These are phyloP conservation scores for Jatropha podagrica DNA, from an alignment of 441 rosid genomes.

Conservation along the genomic window DNA sequence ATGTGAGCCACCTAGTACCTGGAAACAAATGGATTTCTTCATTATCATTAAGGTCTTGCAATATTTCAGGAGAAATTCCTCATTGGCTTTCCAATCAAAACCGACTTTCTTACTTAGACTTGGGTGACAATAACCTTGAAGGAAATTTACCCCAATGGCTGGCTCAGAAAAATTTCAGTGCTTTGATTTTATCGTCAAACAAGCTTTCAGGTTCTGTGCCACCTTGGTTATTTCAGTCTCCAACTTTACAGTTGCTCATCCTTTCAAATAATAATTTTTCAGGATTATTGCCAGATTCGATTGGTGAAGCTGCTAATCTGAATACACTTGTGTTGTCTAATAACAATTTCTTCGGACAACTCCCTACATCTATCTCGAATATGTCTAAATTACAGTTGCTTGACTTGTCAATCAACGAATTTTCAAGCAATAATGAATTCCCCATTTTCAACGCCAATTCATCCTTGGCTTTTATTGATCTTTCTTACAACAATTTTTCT, in stretches of 20 bases:
- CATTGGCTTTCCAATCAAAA: conserved; percentile 33
- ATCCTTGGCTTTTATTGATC: background rate
- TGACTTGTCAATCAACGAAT: conserved; percentile 30
- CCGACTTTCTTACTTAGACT: conserved; percentile 26
- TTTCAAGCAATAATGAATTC: conserved; percentile 25
- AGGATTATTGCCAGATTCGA: conserved; percentile 28
- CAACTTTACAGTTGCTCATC: background rate
- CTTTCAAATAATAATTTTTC: conserved; percentile 32
- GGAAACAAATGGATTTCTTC: background rate
- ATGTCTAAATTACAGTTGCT: conserved; percentile 19
- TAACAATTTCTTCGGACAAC: conserved; percentile 36
- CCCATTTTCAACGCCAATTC: background rate
- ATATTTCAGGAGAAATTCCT: conserved; percentile 29
- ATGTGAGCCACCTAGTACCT: background rate
- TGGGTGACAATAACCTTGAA: conserved; percentile 34
- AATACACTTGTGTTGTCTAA: conserved; percentile 26
- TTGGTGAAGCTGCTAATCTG: conserved; percentile 14
- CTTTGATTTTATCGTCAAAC: conserved; percentile 30
- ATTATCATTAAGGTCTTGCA: conserved; percentile 32
- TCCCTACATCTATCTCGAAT: conserved; percentile 34
- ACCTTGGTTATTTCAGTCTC: conserved; percentile 33
- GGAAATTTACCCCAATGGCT: conserved; percentile 39
- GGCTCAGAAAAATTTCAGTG: conserved; percentile 10
- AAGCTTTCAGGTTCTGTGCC: conserved; percentile 37
- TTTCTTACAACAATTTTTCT: background rate